Evolutionary conservation across 1,284 basidiomycete species (phyloP), one percentile per base, ranked within the genome.

Genomic region (Tremellales sp.): DNA sequence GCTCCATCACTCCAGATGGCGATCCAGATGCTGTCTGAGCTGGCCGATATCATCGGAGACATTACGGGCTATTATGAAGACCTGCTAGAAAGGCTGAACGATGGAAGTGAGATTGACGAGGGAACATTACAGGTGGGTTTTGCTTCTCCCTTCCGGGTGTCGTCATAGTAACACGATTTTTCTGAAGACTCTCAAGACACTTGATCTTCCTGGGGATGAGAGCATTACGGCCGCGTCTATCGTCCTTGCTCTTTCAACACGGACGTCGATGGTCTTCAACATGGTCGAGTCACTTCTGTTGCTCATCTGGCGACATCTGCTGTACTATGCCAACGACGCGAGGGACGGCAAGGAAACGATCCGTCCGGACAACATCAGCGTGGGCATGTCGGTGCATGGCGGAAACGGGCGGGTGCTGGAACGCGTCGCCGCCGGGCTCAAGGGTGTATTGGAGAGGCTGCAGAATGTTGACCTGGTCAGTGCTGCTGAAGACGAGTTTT

Each of bases 231-330:
- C 48, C 77, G 81, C 48, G 81, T 81, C 58, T 76, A 86, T 22
- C 76, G 77, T 40, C 74, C 72, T 21, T 35, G 77, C 76, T 12
- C 46, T 47, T 21, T 38, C 46, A 25, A 40, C 42, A 37, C 45
- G 50, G 28, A 43, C 47, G 29, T 49, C 51, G 24, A 24, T 51
- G 16, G 24, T 59, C 9, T 58, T 57, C 53, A 61, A 82, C 54
- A 82, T 84, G 38, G 75, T 85, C 40, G 91, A 95, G 71, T 86
- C 92, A 76, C 71, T 89, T 6, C 75, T 95, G 6, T 77, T 95
- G 5, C 29, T 45, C 22, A 76, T 91, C 10, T 93, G 88, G 84
- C 79, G 90, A 27, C 92, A 97, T 66, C 66, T 93, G 31, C 77
- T 81, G 16, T 75, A 73, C 58, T 78, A 74, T 65, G 69, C 74